phyloP scores from a whole-genome alignment of 2,329 filamentous ascomycete species.

The Westerdykella sp. region DNA sequence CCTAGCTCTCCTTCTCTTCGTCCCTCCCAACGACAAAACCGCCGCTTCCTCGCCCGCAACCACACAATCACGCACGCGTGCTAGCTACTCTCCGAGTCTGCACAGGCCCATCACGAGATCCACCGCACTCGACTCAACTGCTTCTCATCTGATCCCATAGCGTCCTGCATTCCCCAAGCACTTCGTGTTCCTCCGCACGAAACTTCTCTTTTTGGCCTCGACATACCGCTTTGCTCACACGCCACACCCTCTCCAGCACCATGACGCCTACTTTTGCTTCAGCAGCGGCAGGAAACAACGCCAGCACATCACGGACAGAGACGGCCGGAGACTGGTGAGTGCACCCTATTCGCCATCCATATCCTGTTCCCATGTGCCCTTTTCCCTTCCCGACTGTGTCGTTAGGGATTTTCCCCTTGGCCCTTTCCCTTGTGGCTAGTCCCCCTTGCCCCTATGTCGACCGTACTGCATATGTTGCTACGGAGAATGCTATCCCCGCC shows the following conservation, averaged over 20 bases:
- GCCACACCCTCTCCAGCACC: conserved; percentile 14
- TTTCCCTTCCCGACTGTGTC: neutral
- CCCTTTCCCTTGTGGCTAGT: conserved; percentile 2
- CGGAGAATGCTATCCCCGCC: conserved; percentile 8
- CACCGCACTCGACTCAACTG: neutral
- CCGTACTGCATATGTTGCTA: conserved; percentile 5
- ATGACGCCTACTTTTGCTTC: conserved; percentile 49
- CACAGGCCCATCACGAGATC: neutral
- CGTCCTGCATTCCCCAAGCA: neutral
- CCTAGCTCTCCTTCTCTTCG: neutral
- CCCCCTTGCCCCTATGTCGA: conserved; percentile 6
- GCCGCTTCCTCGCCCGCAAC: neutral
- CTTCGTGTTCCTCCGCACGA: conserved; percentile 10
- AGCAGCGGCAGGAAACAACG: conserved; percentile 43
- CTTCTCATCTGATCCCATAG: neutral
- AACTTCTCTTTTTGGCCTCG: conserved; percentile 15
- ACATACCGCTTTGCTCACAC: conserved; percentile 17
- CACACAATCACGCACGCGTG: neutral
- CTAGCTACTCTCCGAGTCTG: neutral
- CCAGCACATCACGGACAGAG: conserved; percentile 39
- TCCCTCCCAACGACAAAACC: neutral
- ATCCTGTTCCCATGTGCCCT: neutral
- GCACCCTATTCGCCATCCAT: conserved; percentile 2
- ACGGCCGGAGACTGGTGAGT: conserved; percentile 44
- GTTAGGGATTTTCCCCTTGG: conserved; percentile 5